Percentiles rank a stretch among this genome's conserved stretches.
These are phyloP conservation scores for Chaetomiaceae sp. DNA, from an alignment of 2,329 filamentous ascomycete genomes.

Conservation along the genomic window DNA sequence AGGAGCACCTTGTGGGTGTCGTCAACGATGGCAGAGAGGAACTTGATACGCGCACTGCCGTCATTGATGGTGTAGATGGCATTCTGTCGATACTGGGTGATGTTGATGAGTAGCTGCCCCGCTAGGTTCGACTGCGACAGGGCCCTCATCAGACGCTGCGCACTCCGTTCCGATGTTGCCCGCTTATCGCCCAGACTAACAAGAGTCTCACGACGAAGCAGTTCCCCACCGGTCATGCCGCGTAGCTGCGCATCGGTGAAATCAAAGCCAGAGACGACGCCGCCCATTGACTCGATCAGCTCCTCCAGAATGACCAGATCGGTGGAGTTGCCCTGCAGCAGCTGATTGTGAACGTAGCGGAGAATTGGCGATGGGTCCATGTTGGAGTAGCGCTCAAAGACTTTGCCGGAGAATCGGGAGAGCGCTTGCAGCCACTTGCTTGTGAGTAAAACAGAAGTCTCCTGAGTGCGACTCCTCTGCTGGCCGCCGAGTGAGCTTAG, in stretches of 20 bases:
- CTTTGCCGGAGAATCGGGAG: slow-evolving; percentile 83
- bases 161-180: slow-evolving; percentile 68
- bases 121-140: slow-evolving; percentile 74
- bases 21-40: slow-evolving; percentile 81
- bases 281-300: slow-evolving; percentile 87
- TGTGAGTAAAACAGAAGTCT: slow-evolving; percentile 64
- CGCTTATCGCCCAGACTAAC: slow-evolving; percentile 77
- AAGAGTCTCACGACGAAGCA: slow-evolving; percentile 74
- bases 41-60: slow-evolving; percentile 76
- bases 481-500: slow-evolving; percentile 66
- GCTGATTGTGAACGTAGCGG: slow-evolving; percentile 82
- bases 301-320: slow-evolving; percentile 90
- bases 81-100: slow-evolving; percentile 86
- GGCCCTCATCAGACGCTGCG: slow-evolving; percentile 73
- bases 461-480: slow-evolving; percentile 58
- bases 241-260: slow-evolving; percentile 85
- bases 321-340: slow-evolving; percentile 76
- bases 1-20: slow-evolving; percentile 80
- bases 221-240: slow-evolving; percentile 81
- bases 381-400: slow-evolving; percentile 79
- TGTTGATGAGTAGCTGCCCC: slow-evolving; percentile 78
- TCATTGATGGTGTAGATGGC: slow-evolving; percentile 73
- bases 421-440: slow-evolving; percentile 90
- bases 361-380: slow-evolving; percentile 82
- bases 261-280: slow-evolving; percentile 79